Percentiles rank a stretch among this genome's conserved stretches.
Evolutionary conservation across 768 basidiomycete genomes (phyloP).

Genomic region (Tulasnella sp.): DNA sequence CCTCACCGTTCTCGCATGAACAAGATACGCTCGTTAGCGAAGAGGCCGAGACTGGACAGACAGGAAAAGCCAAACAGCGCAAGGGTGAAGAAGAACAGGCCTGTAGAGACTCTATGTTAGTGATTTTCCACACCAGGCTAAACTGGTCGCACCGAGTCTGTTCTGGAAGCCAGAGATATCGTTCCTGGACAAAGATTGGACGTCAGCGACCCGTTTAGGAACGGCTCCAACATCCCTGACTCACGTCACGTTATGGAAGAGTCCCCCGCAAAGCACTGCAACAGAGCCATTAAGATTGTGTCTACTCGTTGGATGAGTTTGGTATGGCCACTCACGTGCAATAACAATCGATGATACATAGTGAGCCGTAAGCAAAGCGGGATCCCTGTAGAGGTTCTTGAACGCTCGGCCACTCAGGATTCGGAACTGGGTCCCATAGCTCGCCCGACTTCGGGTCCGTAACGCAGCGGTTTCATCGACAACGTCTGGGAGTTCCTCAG

Average conservation of each 20-base stretch:
- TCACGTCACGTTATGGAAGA: conserved; percentile 80
- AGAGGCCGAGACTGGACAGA: conserved; percentile 84
- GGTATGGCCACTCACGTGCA: conserved; percentile 52
- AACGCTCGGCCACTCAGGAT: conserved; percentile 94
- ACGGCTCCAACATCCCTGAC: conserved; percentile 24
- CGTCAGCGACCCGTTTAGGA: not conserved
- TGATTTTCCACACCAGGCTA: not conserved
- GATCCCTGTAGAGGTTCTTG: conserved; percentile 96
- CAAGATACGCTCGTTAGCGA: conserved; percentile 89
- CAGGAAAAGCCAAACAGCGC: conserved; percentile 96
- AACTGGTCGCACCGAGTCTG: conserved; percentile 56
- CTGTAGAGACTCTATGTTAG: conserved; percentile 31
- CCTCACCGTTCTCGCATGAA: conserved; percentile 95
- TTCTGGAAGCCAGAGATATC: conserved; percentile 98
- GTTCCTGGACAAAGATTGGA: conserved; percentile 40
- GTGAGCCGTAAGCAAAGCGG: conserved; percentile 82
- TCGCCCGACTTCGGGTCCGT: conserved; percentile 70
- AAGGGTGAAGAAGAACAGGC: conserved; percentile 96
- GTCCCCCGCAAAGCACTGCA: conserved; percentile 82
- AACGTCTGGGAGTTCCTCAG: conserved; percentile 54
- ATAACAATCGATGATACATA: conserved; percentile 77
- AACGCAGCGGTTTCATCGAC: conserved; percentile 56
- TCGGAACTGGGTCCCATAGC: conserved; percentile 82
- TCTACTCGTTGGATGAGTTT: not conserved
- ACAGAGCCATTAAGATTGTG: conserved; percentile 16